Evolutionary conservation across 2,329 filamentous ascomycete genomes (phyloP).

Genomic region (Penicillium expansum): DNA sequence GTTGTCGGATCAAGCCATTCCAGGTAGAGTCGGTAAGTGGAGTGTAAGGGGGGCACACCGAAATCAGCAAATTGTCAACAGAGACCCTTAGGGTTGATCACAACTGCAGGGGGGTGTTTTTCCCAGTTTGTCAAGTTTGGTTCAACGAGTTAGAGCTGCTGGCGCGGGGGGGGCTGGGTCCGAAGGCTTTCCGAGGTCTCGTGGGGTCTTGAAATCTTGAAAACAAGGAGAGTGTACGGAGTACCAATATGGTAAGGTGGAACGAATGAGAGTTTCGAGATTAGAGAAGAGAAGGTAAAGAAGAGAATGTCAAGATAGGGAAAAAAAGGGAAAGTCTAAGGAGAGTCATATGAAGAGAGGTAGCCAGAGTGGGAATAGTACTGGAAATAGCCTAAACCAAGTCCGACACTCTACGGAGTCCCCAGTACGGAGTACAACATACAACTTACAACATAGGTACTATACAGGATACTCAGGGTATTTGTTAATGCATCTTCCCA

Average conservation of each 20-base stretch:
- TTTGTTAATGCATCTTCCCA: not conserved
- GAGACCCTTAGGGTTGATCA: not conserved
- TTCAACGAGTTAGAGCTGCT: not conserved
- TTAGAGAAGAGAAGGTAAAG: not conserved
- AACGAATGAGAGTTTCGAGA: not conserved
- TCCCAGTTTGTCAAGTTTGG: not conserved
- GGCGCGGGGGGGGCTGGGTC: not conserved
- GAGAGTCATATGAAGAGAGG: not conserved
- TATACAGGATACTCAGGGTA: not conserved
- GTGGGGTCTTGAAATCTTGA: not conserved
- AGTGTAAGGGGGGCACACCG: conserved; percentile 21
- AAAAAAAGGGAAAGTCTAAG: not conserved
- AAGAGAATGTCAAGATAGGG: not conserved
- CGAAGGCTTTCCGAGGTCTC: not conserved
- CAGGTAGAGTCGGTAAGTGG: conserved; percentile 18
- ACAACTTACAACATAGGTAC: too few relatives aligned
- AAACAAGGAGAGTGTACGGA: not conserved
- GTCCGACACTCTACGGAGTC: not conserved
- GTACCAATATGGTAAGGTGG: not conserved
- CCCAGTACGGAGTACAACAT: not conserved
- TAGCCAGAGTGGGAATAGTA: not conserved
- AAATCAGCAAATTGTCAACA: conserved; percentile 39
- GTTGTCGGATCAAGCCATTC: conserved; percentile 30
- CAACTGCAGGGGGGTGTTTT: not conserved
- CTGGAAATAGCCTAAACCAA: not conserved